These are phyloP conservation scores for Botrytis fragariae DNA, from an alignment of 2,329 filamentous ascomycete genomes.

Conservation along the genomic window DNA sequence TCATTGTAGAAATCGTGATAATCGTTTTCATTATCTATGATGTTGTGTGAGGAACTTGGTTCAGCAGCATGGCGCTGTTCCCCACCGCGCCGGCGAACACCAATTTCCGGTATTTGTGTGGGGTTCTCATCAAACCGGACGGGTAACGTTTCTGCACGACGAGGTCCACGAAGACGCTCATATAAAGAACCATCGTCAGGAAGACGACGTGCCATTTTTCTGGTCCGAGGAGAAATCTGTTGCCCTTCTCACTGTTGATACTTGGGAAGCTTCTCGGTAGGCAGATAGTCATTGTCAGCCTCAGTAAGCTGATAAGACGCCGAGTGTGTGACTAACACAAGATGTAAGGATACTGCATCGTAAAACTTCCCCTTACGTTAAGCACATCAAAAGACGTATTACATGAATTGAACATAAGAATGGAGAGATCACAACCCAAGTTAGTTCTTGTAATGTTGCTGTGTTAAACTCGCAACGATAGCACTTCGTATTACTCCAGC, in stretches of 20 bases:
- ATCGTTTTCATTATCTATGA: neutral
- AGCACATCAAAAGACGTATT: neutral
- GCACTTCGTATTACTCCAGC: too few relatives aligned
- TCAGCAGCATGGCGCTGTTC: neutral
- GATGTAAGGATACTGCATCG: neutral
- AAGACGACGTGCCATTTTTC: neutral
- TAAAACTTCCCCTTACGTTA: neutral
- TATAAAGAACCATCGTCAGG: too few relatives aligned
- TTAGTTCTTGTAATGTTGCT: neutral
- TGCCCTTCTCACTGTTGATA: neutral
- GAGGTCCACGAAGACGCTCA: slow-evolving; percentile 2
- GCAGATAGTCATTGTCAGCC: neutral
- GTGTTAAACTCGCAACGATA: neutral
- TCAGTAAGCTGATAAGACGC: slow-evolving; percentile 12
- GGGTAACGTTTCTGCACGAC: neutral
- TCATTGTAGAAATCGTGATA: neutral
- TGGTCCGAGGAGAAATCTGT: neutral
- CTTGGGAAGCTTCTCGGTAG: neutral
- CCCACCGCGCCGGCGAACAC: neutral
- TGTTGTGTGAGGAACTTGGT: neutral
- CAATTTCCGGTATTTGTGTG: slow-evolving; percentile 1
- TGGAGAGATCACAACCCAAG: neutral
- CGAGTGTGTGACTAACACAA: neutral
- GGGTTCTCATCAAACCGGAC: slow-evolving; percentile 9
- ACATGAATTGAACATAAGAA: neutral